Conservation (phyloP, 192 early-diverging fungal species). For the Linnemannia hyalina region DNA sequence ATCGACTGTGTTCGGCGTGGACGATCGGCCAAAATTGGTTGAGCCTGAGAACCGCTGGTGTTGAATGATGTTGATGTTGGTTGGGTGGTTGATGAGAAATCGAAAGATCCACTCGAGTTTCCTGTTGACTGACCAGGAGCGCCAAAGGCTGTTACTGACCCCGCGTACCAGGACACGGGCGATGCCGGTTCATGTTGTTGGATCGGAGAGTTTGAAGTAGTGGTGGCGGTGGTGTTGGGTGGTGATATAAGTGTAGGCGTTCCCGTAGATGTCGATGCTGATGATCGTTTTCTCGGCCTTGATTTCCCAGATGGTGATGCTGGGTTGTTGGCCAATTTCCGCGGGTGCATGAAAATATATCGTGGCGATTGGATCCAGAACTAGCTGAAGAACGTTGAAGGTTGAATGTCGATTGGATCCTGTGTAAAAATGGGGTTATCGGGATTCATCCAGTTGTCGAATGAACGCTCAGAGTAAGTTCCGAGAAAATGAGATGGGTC, state of each 20-base stretch:
- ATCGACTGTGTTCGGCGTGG: conserved; percentile 14
- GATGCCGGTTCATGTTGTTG: not conserved
- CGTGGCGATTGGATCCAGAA: not conserved
- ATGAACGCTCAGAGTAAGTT: not conserved
- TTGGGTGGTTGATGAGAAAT: not conserved
- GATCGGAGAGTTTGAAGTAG: not conserved
- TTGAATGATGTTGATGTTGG: not conserved
- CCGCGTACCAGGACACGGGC: not conserved
- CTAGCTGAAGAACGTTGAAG: not conserved
- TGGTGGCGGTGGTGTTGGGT: not conserved
- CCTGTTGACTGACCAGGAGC: too few species aligned
- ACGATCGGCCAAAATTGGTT: not conserved
- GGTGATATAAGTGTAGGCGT: not conserved
- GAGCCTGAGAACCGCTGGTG: not conserved
- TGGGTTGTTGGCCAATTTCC: not conserved
- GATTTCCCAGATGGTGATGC: not conserved
- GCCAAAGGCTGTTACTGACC: not conserved
- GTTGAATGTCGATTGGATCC: not conserved
- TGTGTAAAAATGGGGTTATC: not conserved
- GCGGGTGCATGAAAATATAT: not conserved
- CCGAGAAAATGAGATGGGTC: not conserved
- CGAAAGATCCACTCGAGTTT: not conserved
- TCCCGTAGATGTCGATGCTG: not conserved
- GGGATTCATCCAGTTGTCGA: not conserved
- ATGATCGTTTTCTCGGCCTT: not conserved